Evolutionary conservation across 768 basidiomycete species (phyloP), one percentile per base, ranked within the genome.

Genomic region (Dioszegia aurantiaca): DNA sequence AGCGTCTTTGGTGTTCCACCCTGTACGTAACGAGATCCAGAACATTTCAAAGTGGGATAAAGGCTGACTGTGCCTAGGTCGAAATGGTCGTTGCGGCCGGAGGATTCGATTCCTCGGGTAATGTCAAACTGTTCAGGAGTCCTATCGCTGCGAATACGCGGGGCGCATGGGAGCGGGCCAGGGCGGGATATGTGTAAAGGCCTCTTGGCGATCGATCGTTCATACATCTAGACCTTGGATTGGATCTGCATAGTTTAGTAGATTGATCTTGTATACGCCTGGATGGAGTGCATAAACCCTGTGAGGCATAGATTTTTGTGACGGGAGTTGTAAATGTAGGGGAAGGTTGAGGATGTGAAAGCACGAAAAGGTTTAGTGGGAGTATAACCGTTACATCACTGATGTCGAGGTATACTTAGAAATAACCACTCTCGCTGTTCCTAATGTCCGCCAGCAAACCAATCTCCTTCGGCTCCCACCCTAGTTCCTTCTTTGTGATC

Each of bases 1-100:
- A n/a, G 43, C 75, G 47, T 63, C 71, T 19, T 40, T 78, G 48
- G 59, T 70, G 17, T 78, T 77, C 64, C 77, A 78, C 61, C 77
- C 77, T 40, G 77, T 77, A 56, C 60, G 74, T 69, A n/a, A n/a
- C n/a, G n/a, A n/a, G n/a, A n/a, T n/a, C n/a, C n/a, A n/a, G n/a
- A n/a, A n/a, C n/a, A n/a, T 27, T 10, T 10, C 14, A 30, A 2
- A 40, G 21, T 23, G 31, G 9, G 21, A 11, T 11, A 6, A 12
- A 56, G 17, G 31, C 42, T 36, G 28, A 31, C 12, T 16, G 14
- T 30, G 30, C 14, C 8, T 56, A 77, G 74, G 62, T 70, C 57
- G 73, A 74, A 52, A 68, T 73, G 63, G 64, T 78, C 26, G 58
- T 78, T 36, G 77, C 74, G 21, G 75, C 73, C 11, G 69, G 72